Conservation (phyloP, 805 yeast species). For the Ogataea dorogensis region DNA sequence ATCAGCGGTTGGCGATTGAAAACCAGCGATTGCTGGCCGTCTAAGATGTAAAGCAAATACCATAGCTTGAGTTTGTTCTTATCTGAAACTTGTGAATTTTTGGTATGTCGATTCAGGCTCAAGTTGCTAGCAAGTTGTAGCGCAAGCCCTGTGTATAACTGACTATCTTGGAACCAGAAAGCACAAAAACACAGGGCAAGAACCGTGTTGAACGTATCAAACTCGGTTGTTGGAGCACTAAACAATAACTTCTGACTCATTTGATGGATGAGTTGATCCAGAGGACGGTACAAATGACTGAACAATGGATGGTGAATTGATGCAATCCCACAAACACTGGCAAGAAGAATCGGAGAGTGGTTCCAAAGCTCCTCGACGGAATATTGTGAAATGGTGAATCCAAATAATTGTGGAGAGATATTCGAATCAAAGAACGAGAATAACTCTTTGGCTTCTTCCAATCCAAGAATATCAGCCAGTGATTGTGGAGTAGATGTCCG, state of each 20-base stretch:
- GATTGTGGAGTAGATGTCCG: background rate
- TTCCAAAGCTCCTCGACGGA: conserved; percentile 51
- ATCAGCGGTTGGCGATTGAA: conserved; percentile 57
- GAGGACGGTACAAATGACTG: conserved; percentile 23
- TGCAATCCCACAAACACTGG: conserved; percentile 60
- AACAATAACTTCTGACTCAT: conserved; percentile 32
- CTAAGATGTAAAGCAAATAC: conserved; percentile 63
- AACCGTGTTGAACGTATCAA: conserved; percentile 57
- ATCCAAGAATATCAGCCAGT: conserved; percentile 22
- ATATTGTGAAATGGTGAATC: conserved; percentile 54
- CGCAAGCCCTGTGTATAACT: conserved; percentile 65
- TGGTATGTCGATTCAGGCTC: conserved; percentile 36
- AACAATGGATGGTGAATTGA: conserved; percentile 55
- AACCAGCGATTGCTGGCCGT: conserved; percentile 66
- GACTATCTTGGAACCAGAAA: conserved; percentile 65
- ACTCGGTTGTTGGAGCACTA: conserved; percentile 40
- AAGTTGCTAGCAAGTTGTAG: conserved; percentile 61
- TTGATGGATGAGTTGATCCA: conserved; percentile 32
- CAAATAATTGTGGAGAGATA: conserved; percentile 64
- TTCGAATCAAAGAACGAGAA: conserved; percentile 52
- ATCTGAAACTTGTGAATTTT: conserved; percentile 26
- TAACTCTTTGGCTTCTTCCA: conserved; percentile 42
- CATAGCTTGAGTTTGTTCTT: conserved; percentile 56
- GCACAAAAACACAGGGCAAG: conserved; percentile 64
- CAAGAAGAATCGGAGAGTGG: conserved; percentile 54